Base-by-base conservation (phyloP, 441 rosid species). In the Jatropha podagrica region DNA sequence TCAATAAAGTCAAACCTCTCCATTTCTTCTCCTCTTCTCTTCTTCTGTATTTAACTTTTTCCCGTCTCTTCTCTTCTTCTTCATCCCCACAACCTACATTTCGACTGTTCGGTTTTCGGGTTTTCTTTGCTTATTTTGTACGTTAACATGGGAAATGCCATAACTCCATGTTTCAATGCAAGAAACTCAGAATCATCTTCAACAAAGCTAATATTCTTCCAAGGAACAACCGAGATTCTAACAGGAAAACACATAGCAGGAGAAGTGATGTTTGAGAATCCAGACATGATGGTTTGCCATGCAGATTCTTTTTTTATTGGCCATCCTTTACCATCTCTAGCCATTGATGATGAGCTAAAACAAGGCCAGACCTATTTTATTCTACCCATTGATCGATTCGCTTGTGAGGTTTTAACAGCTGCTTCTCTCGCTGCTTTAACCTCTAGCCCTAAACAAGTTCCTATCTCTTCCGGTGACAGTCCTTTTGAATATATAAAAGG, bases 231-330 rank as follows among this genome's bases (percentile, higher is more conserved):
- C 7, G 85, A 81, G 77, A 70, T 83, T 64, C 65, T 91, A 41
- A 56, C 76, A 10, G 92, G 84, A 52, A 68, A 80, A 44, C 94
- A 87, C 77, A 74, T 89, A 4, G 98, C 98, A 32, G 98, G 98
- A 40, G 95, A 91, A 78, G 81, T 94, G 85, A 94, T 94, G 98
- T 92, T 91, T 37, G 89, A 91, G 81, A 85, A 83, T 72, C 97
- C 97, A 0, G 95, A 92, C 77, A 87, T 74, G 76, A 85, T 94
- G 71, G 90, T 94, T 14, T 89, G 92, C 81, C 91, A 85, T 17
- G 90, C 92, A 20, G 92, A 90, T 54, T 88, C 97, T 38, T 91
- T 94, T 91, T 94, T 86, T 88, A 85, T 94, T 49, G 98, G 98
- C 49, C 95, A 83, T 10, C 94, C 91, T 1, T 73, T 91, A 74